These are phyloP conservation scores for Penicilliopsis zonata DNA, from an alignment of 495 filamentous ascomycete species.

Conservation along the genomic window DNA sequence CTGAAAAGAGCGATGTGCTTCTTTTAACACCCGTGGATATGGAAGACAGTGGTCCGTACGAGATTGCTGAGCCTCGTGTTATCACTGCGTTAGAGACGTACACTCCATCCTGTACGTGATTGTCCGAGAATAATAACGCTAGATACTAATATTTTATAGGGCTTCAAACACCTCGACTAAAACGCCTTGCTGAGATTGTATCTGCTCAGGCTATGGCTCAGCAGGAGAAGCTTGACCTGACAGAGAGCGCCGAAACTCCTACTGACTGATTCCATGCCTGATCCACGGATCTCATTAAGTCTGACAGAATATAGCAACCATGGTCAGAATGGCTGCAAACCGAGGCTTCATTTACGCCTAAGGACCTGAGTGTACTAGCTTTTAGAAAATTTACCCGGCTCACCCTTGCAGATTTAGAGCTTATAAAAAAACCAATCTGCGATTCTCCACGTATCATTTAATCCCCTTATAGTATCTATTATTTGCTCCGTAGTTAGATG, in stretches of 20 bases:
- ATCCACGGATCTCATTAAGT: slow-evolving; percentile 22
- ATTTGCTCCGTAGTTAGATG: too few relatives aligned
- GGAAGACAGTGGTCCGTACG: slow-evolving; percentile 99
- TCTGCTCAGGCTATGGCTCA: slow-evolving; percentile 90
- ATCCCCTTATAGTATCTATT: too few relatives aligned
- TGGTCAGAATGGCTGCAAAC: too few relatives aligned
- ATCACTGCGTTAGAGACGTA: slow-evolving; percentile 98
- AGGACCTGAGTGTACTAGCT: too few relatives aligned
- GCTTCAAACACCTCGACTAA: slow-evolving; percentile 91
- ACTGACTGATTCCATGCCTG: slow-evolving; percentile 16
- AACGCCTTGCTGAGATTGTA: slow-evolving; percentile 93
- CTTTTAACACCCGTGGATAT: slow-evolving; percentile 90
- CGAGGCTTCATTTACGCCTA: too few relatives aligned
- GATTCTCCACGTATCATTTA: too few relatives aligned
- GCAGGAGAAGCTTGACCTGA: slow-evolving; percentile 69
- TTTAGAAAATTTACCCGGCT: too few relatives aligned
- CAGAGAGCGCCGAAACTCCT: slow-evolving; percentile 19
- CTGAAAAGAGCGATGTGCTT: slow-evolving; percentile 95
- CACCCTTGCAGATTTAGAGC: too few relatives aligned
- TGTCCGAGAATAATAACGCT: not conserved
- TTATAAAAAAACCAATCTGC: too few relatives aligned
- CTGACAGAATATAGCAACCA: too few relatives aligned
- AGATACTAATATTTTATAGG: slow-evolving; percentile 30
- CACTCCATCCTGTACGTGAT: slow-evolving; percentile 75
- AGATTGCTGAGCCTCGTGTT: slow-evolving; percentile 90